Evolutionary conservation across 352 stramenopile species (phyloP).

Genomic region (Blastocystis hominis): DNA sequence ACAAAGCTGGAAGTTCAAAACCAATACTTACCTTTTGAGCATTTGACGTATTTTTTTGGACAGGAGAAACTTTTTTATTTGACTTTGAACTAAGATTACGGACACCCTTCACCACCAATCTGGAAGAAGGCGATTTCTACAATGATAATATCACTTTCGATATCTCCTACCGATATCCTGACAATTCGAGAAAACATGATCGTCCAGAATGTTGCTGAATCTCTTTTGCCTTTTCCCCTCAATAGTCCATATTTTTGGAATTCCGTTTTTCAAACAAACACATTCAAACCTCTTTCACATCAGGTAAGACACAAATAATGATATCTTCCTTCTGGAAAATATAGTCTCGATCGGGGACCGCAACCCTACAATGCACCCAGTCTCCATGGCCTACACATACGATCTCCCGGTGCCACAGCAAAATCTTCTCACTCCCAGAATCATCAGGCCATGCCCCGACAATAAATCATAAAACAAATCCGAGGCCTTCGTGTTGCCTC

Average conservation of each 20-base stretch:
- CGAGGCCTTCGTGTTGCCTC: background rate
- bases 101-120: background rate
- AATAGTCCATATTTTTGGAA: background rate
- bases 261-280: conserved; percentile 10
- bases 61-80: background rate
- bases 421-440: conserved; percentile 28
- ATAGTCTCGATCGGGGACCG: background rate
- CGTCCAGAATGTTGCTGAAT: too few species aligned
- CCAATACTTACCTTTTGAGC: background rate
- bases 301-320: conserved; percentile 46
- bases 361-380: background rate
- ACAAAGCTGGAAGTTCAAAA: background rate
- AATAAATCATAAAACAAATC: conserved; percentile 47
- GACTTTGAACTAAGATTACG: background rate
- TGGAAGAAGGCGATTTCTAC: background rate
- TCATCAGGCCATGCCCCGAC: conserved; percentile 12
- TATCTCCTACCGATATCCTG: background rate
- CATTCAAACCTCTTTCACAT: background rate
- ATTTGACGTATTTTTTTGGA: background rate
- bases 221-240: too few species aligned
- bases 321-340: conserved; percentile 44
- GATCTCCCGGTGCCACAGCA: background rate
- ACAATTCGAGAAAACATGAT: background rate
- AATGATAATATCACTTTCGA: background rate
- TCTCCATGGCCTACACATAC: background rate